A percentile compares a stretch with the other conserved stretches of the same genome.
Evolutionary conservation across 2,329 filamentous ascomycete genomes (phyloP).

Genomic region (Colletotrichum lini): DNA sequence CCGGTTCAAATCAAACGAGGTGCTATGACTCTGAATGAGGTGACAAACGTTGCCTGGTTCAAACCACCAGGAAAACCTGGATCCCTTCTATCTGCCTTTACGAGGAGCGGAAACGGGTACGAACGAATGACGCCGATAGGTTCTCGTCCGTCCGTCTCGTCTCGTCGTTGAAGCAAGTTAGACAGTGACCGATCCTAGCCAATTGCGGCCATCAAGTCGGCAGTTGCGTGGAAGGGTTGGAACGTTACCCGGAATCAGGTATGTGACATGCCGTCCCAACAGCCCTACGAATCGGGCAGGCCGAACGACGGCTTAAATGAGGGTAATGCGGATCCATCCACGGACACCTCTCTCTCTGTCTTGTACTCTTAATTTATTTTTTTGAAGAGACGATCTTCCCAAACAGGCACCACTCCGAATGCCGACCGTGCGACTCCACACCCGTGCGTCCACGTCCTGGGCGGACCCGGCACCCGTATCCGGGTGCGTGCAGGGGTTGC

Average conservation of each 20-base stretch:
- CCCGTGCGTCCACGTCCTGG: constrained; percentile 21
- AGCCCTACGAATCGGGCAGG: constrained; percentile 21
- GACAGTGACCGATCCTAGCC: neutral
- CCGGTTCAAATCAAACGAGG: too few relatives aligned
- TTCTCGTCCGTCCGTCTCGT: neutral
- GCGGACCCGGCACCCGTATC: constrained; percentile 25
- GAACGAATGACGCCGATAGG: constrained; percentile 8
- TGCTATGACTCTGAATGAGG: neutral
- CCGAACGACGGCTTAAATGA: constrained; percentile 29
- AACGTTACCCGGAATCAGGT: neutral
- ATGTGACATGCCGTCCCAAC: neutral
- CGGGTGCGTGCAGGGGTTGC: constrained; percentile 29
- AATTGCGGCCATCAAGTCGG: neutral
- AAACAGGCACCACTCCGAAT: constrained; percentile 31
- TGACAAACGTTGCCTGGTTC: neutral
- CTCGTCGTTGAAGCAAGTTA: constrained; percentile 2
- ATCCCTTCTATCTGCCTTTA: neutral
- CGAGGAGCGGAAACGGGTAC: neutral
- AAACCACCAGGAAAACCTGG: neutral
- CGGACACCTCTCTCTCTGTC: neutral
- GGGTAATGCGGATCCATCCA: constrained; percentile 22
- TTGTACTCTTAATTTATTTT: neutral
- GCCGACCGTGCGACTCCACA: constrained; percentile 19
- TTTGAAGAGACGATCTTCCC: neutral
- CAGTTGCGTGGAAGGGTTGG: neutral